Percentiles rank a stretch among this genome's conserved stretches.
phyloP scores from a whole-genome alignment of 192 early-diverging fungal genomes.

The Coemansia sp. region DNA sequence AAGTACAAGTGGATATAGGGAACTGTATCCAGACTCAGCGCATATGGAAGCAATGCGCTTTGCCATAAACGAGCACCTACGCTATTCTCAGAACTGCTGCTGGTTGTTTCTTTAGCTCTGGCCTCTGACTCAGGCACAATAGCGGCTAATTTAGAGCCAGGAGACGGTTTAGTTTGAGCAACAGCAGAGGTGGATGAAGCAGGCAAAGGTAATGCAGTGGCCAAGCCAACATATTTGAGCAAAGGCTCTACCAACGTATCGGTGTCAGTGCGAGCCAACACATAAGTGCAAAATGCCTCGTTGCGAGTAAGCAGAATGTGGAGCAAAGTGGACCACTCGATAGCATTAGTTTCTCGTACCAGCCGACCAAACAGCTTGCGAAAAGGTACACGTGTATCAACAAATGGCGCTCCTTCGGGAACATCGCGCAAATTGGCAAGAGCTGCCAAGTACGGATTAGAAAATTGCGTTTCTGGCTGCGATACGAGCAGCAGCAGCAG shows the following conservation, averaged over 20 bases:
- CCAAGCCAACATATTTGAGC: slow-evolving; percentile 26
- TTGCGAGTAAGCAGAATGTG: slow-evolving; percentile 35
- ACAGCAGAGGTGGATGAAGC: slow-evolving; percentile 13
- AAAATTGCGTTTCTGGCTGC: slow-evolving; percentile 7
- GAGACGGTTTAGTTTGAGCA: not conserved
- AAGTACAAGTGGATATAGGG: slow-evolving; percentile 40
- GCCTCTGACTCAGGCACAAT: too few relatives aligned
- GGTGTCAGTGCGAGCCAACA: slow-evolving; percentile 41
- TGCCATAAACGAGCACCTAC: slow-evolving; percentile 26
- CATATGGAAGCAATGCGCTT: slow-evolving; percentile 15
- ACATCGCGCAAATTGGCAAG: slow-evolving; percentile 18
- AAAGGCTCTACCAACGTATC: slow-evolving; percentile 46
- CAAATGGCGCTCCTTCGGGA: slow-evolving; percentile 15
- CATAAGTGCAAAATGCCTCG: slow-evolving; percentile 43
- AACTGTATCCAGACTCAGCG: slow-evolving; percentile 27
- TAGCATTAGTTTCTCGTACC: slow-evolving; percentile 16
- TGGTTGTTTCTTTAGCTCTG: too few relatives aligned
- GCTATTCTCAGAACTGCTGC: not conserved
- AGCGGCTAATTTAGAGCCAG: too few relatives aligned
- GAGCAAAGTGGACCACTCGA: slow-evolving; percentile 39
- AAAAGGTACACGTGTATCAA: slow-evolving; percentile 25
- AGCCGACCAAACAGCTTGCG: slow-evolving; percentile 36
- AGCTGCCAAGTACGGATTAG: slow-evolving; percentile 30
- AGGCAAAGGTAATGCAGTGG: slow-evolving; percentile 32
- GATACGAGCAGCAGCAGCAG: slow-evolving; percentile 34